These are phyloP conservation scores for Russula lepida DNA, from an alignment of 768 basidiomycete species.

Conservation along the genomic window DNA sequence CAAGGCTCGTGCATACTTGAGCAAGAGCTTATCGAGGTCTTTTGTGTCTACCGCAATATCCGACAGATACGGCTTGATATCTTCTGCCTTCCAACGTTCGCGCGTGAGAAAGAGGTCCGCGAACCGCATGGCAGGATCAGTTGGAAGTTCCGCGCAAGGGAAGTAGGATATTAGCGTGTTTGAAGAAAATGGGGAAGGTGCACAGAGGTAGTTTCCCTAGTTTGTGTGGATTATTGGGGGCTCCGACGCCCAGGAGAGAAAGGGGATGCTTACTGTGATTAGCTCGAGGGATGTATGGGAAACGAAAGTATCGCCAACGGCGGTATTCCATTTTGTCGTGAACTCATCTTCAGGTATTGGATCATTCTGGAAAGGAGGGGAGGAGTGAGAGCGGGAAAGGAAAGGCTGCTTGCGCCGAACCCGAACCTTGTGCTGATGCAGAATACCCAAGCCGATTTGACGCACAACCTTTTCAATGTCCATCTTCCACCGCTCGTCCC, in stretches of 20 bases:
- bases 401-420: neutral
- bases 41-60: constrained; percentile 81
- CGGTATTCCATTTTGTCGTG: constrained; percentile 55
- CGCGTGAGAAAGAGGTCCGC: constrained; percentile 80
- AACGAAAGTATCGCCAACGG: constrained; percentile 74
- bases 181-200: constrained; percentile 32
- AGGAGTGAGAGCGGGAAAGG: neutral
- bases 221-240: neutral
- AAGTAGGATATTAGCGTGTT: constrained; percentile 54
- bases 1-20: constrained; percentile 77
- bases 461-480: constrained; percentile 52
- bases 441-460: constrained; percentile 70
- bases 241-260: neutral
- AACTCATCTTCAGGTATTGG: constrained; percentile 50
- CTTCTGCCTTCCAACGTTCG: constrained; percentile 65
- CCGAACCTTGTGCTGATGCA: constrained; percentile 53
- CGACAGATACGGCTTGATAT: constrained; percentile 72
- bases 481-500: constrained; percentile 50
- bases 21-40: constrained; percentile 77
- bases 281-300: constrained; percentile 49
- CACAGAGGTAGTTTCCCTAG: constrained; percentile 68
- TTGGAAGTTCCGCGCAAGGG: constrained; percentile 62
- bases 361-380: constrained; percentile 48
- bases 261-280: constrained; percentile 48
- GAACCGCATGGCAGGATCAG: constrained; percentile 76